Percentiles rank a stretch among this genome's conserved stretches.
These are phyloP conservation scores for Dichotomopilus funicola DNA, from an alignment of 2,329 filamentous ascomycete species.

Conservation along the genomic window DNA sequence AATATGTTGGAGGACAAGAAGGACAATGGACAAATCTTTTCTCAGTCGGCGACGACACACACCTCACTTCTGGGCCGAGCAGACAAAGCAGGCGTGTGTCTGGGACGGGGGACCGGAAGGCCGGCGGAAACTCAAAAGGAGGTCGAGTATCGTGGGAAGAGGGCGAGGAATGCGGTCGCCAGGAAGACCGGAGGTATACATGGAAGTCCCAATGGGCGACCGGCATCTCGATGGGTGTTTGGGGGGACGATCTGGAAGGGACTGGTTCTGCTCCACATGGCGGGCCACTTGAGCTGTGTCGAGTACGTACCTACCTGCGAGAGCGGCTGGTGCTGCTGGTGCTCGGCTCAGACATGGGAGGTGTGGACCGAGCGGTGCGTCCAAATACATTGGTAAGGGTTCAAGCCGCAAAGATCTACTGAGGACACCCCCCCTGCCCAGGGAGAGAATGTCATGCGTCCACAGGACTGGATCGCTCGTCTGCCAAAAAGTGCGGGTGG, in stretches of 20 bases:
- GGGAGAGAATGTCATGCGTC: conserved; percentile 12
- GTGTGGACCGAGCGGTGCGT: conserved; percentile 12
- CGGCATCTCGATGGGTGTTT: conserved; percentile 13
- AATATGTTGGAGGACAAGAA: not conserved
- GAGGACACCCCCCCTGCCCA: conserved; percentile 13
- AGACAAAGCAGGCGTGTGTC: no score
- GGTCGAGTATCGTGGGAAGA: conserved; percentile 10
- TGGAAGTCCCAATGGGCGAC: conserved; percentile 18
- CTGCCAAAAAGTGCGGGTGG: conserved; percentile 13
- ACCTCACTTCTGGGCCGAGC: not conserved
- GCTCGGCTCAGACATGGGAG: conserved; percentile 22
- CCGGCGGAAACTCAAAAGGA: not conserved
- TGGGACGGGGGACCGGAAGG: no score
- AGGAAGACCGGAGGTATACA: conserved; percentile 14
- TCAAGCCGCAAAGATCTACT: conserved; percentile 20
- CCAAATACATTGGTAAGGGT: conserved; percentile 4
- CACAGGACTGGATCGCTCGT: conserved; percentile 18
- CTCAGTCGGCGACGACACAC: conserved; percentile 3
- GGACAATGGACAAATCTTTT: no score
- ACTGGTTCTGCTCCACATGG: conserved; percentile 18
- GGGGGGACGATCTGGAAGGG: conserved; percentile 13
- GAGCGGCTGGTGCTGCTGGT: conserved; percentile 4
- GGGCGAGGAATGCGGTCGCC: conserved; percentile 7
- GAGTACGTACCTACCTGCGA: conserved; percentile 23
- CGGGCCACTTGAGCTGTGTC: conserved; percentile 15